A percentile compares a stretch with the other conserved stretches of the same genome.
Conservation (phyloP, 169 alveolate genomes). For the Plasmodium adleri region DNA sequence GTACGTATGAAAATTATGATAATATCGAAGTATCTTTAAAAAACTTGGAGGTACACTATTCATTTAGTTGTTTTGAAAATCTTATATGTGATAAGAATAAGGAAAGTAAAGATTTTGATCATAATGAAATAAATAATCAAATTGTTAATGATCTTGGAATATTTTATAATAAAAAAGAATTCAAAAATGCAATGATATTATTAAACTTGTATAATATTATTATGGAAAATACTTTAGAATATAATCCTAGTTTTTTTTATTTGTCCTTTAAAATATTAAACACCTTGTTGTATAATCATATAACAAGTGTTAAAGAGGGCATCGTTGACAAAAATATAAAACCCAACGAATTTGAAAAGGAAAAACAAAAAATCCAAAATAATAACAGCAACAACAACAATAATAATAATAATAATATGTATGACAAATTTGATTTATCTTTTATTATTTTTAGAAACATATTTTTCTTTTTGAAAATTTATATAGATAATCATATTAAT, state of each 20-base stretch:
- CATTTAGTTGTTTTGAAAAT: background rate
- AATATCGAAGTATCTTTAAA: constrained; percentile 32
- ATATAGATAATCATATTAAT: constrained; percentile 54
- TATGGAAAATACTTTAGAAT: constrained; percentile 49
- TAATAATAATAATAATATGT: background rate
- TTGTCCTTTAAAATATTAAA: constrained; percentile 57
- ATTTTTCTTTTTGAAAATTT: constrained; percentile 34
- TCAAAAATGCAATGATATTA: constrained; percentile 47
- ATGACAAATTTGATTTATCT: constrained; percentile 18
- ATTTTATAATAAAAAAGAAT: constrained; percentile 43
- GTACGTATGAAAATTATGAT: constrained; percentile 21
- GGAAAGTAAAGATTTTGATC: background rate
- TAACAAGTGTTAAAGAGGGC: background rate
- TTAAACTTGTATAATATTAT: constrained; percentile 65
- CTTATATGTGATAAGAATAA: background rate
- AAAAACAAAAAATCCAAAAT: background rate
- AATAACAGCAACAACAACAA: background rate
- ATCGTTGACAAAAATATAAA: no score
- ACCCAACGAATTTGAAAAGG: background rate
- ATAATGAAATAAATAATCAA: background rate
- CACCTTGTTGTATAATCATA: constrained; percentile 30
- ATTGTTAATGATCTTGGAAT: constrained; percentile 44
- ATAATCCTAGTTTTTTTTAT: constrained; percentile 59
- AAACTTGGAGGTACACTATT: constrained; percentile 19
- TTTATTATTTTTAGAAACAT: constrained; percentile 38